These are phyloP conservation scores for Citropsis articulata DNA, from an alignment of 345 rosid species.

Conservation along the genomic window DNA sequence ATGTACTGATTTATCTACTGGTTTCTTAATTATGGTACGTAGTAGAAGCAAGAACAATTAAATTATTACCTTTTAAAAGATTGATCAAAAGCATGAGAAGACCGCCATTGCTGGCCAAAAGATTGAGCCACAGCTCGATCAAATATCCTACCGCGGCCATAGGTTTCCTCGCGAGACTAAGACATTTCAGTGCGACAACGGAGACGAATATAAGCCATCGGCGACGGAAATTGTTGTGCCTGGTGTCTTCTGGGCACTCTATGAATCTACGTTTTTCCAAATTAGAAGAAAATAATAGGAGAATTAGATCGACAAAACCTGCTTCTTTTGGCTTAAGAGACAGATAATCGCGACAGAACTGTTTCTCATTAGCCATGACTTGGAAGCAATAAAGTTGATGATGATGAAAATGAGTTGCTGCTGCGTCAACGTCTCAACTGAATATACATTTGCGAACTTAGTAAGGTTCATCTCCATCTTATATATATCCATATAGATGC, in stretches of 20 bases:
- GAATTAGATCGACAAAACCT: constrained; percentile 30
- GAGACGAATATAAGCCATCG: constrained; percentile 58
- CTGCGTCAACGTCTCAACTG: not conserved
- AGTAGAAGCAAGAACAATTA: not conserved
- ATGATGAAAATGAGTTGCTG: not conserved
- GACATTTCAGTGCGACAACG: constrained; percentile 36
- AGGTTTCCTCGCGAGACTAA: constrained; percentile 23
- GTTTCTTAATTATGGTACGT: not conserved
- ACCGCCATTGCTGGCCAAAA: constrained; percentile 45
- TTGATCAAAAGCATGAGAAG: constrained; percentile 26
- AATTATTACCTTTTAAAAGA: constrained; percentile 31
- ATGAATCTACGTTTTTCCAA: constrained; percentile 23
- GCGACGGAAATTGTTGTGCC: constrained; percentile 22
- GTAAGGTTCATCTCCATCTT: not conserved
- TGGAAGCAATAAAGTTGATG: not conserved
- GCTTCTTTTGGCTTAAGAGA: constrained; percentile 42
- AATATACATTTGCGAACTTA: not conserved
- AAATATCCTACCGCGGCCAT: constrained; percentile 21
- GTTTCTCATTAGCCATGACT: constrained; percentile 13
- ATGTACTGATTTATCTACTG: no score
- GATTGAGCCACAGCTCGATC: constrained; percentile 39
- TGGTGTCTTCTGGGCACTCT: constrained; percentile 19
- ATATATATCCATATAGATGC: no score
- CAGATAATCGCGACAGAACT: constrained; percentile 23
- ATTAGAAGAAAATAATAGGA: constrained; percentile 32